Evolutionary conservation across 2,329 filamentous ascomycete genomes (phyloP).

Genomic region (Cadophora sp.): DNA sequence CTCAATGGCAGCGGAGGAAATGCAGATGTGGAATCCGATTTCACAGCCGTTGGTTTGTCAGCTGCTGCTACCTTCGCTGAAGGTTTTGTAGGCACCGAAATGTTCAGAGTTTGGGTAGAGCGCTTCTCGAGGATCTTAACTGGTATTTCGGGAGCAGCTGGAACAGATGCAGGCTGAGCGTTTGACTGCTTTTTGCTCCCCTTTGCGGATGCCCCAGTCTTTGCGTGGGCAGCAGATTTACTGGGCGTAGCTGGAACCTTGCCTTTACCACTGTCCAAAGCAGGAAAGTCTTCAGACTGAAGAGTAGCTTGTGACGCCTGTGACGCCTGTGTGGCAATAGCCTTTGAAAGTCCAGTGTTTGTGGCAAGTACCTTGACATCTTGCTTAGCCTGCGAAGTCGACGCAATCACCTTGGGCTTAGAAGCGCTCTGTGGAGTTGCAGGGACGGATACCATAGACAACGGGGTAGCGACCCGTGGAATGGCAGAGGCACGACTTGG

Average conservation of each 20-base stretch:
- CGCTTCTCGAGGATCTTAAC: constrained; percentile 38
- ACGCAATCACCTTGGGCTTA: neutral
- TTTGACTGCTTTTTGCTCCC: constrained; percentile 21
- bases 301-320: constrained; percentile 48
- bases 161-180: constrained; percentile 20
- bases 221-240: constrained; percentile 23
- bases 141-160: constrained; percentile 14
- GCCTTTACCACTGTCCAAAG: constrained; percentile 53
- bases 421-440: constrained; percentile 30
- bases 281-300: constrained; percentile 69
- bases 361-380: constrained; percentile 54
- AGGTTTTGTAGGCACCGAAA: constrained; percentile 55
- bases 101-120: constrained; percentile 52
- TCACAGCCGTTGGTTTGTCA: constrained; percentile 25
- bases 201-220: neutral
- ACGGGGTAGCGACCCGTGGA: constrained; percentile 40
- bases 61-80: constrained; percentile 23
- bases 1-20: constrained; percentile 60
- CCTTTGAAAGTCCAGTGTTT: constrained; percentile 56
- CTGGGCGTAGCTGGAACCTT: constrained; percentile 31
- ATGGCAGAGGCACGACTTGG: constrained; percentile 38
- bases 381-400: constrained; percentile 49
- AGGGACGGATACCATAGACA: constrained; percentile 40
- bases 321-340: constrained; percentile 47
- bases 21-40: constrained; percentile 45